Base-by-base conservation (phyloP, 129 eudicot species). In the Scalesia atractyloides region DNA sequence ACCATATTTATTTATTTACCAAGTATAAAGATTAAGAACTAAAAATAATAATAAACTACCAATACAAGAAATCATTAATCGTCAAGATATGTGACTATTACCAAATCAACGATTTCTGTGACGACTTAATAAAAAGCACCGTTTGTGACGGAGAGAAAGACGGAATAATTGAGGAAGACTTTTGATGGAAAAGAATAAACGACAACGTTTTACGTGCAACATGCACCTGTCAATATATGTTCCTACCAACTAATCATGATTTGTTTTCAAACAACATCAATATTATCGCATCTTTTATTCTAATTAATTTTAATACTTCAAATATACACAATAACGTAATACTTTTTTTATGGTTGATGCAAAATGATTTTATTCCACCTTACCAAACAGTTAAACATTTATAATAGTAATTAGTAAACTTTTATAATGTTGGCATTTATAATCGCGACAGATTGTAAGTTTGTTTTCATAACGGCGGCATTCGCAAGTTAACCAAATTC, bases 151-250 rank as follows among this genome's bases (percentile, higher is more conserved):
- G 72, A 30, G 67, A 36, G 66, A 60, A 53, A 10, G 54, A 65
- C 44, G 73, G 66, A n/a, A 24, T 52, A 49, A 76, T 76, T 67
- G 68, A 76, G 47, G 74, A 66, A 67, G 79, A 75, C 67, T 73
- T 72, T 58, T 61, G 20, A 12, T 62, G 64, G 50, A 64, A 43
- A 41, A 75, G 66, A 53, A 65, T 22, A 75, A 65, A 53, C 26
- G 30, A 73, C 61, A 59, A 48, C 20, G 10, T 39, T 24, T 60
- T 51, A 39, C 72, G 52, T 65, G 68, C 73, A 75, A 73, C 80
- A 75, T 75, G 79, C 73, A 75, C 30, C 20, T 75, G 64, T 64
- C 65, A 49, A 16, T 46, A n/a, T 62, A 58, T 46, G 69, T 20
- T 49, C 49, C 69, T 73, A 64, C 14, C 77, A 2, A 62, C 70